These are phyloP conservation scores for Basipetospora chlamydospora DNA, from an alignment of 2,329 filamentous ascomycete genomes.

Conservation along the genomic window DNA sequence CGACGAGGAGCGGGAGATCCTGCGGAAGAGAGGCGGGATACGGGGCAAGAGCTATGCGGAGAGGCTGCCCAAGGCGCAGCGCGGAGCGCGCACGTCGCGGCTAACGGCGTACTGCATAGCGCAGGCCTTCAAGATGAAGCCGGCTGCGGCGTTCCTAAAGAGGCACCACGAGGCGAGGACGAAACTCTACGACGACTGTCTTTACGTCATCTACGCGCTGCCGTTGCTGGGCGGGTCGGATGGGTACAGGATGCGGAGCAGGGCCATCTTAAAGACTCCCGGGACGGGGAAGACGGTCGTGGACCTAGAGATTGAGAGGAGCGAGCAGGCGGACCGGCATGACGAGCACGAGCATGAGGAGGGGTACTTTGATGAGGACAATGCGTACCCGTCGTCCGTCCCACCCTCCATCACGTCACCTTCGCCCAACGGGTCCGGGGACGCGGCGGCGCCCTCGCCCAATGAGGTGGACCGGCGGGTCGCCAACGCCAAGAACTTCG, in stretches of 20 bases:
- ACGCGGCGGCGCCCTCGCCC: conserved; percentile 19
- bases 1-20: conserved; percentile 52
- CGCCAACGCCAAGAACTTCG: conserved; percentile 63
- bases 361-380: conserved; percentile 73
- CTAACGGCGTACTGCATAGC: conserved; percentile 95
- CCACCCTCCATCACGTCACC: conserved; percentile 32
- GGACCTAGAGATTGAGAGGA: conserved; percentile 91
- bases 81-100: conserved; percentile 74
- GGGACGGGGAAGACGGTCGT: conserved; percentile 79
- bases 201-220: conserved; percentile 90
- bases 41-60: conserved; percentile 86
- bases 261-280: conserved; percentile 81
- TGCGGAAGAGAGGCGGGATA: conserved; percentile 46
- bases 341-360: conserved; percentile 53
- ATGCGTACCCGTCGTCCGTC: no score
- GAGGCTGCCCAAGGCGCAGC: conserved; percentile 71
- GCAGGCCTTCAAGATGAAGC: conserved; percentile 78
- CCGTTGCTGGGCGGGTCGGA: conserved; percentile 75
- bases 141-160: conserved; percentile 77
- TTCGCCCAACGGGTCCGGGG: conserved; percentile 11
- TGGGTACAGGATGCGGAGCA: conserved; percentile 77
- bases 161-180: conserved; percentile 81
- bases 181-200: conserved; percentile 93
- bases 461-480: conserved; percentile 42
- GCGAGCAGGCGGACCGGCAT: conserved; percentile 65